Conservation (phyloP, 2,329 filamentous ascomycete genomes). For the Aspergillus arachidicola region DNA sequence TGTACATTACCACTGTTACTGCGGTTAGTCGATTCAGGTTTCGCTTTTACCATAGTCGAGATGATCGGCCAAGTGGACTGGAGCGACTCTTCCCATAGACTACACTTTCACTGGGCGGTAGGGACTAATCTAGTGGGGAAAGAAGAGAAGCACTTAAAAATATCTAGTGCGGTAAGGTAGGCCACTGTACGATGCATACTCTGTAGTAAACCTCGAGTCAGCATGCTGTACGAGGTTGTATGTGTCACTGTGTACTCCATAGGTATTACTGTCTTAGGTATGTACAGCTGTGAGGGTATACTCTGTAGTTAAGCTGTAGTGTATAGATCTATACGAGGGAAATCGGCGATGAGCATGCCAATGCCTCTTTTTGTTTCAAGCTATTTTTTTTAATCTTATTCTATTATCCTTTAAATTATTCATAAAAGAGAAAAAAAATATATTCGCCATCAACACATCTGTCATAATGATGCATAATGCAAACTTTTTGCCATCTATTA, state of each 20-base stretch:
- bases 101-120: neutral
- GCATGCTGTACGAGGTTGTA: neutral
- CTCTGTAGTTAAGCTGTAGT: neutral
- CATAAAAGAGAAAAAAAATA: neutral
- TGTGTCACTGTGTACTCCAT: neutral
- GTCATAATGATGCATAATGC: neutral
- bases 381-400: neutral
- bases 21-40: constrained; percentile 7
- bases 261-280: neutral
- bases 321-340: neutral
- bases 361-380: neutral
- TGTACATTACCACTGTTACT: neutral
- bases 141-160: neutral
- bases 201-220: constrained; percentile 2
- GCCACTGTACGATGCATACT: neutral
- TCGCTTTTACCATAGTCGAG: constrained; percentile 4
- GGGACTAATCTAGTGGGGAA: constrained; percentile 8
- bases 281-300: neutral
- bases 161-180: constrained; percentile 1
- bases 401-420: neutral
- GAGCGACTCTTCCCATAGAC: constrained; percentile 12
- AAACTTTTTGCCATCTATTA: neutral
- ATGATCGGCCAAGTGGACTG: constrained; percentile 13
- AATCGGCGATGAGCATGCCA: neutral
- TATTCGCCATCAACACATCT: neutral